These are phyloP conservation scores for Trypanosomatidae sp. DNA, from an alignment of 208 protist species.

Conservation along the genomic window DNA sequence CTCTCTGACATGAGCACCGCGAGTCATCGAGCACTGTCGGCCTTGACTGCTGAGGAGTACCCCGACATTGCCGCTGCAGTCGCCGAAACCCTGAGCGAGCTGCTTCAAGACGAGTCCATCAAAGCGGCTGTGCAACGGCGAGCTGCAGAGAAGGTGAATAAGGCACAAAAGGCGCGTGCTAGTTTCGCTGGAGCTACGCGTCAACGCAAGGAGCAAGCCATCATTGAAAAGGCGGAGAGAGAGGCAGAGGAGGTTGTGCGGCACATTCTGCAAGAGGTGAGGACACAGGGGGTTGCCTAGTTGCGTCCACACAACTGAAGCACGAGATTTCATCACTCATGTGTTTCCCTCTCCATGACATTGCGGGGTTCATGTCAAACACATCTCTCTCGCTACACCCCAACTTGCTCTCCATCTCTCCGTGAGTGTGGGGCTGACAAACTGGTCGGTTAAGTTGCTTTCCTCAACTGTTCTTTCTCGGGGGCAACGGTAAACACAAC, in stretches of 20 bases:
- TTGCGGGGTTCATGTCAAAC: neutral
- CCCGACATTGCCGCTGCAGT: constrained; percentile 44
- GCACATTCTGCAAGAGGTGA: constrained; percentile 77
- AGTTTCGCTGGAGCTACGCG: constrained; percentile 16
- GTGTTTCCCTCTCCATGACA: neutral
- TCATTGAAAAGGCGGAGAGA: constrained; percentile 71
- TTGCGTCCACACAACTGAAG: neutral
- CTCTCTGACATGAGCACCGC: constrained; percentile 20
- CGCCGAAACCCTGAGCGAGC: constrained; percentile 55
- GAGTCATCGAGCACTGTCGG: constrained; percentile 2
- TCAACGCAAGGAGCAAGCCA: constrained; percentile 47
- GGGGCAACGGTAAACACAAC: neutral
- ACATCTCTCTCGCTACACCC: neutral
- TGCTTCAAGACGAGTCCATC: constrained; percentile 62
- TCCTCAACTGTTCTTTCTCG: neutral
- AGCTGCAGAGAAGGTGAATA: constrained; percentile 43
- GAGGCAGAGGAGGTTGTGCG: constrained; percentile 77
- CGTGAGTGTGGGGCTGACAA: neutral
- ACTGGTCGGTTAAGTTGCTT: neutral
- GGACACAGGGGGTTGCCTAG: constrained; percentile 26
- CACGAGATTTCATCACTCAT: neutral
- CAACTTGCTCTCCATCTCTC: neutral
- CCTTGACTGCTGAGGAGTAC: constrained; percentile 35
- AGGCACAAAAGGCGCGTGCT: constrained; percentile 24
- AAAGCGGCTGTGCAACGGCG: constrained; percentile 66